Conservation (phyloP, 768 basidiomycete genomes). For the Suillus subalutaceus region DNA sequence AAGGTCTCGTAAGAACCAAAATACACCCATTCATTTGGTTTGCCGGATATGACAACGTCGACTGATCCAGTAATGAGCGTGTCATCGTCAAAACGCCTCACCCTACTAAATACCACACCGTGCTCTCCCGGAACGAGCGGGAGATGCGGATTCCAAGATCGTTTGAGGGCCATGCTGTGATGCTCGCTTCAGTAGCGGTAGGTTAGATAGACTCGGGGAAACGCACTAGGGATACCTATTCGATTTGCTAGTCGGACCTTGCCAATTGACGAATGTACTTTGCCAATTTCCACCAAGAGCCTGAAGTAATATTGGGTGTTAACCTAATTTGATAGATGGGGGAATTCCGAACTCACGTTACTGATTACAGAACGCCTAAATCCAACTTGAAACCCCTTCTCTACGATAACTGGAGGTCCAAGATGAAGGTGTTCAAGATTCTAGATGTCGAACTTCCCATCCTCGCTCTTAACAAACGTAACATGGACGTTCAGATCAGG, state of each 20-base stretch:
- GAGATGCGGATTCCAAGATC: conserved; percentile 23
- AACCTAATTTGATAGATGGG: neutral
- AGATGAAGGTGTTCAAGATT: conserved; percentile 15
- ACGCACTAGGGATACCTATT: conserved; percentile 6
- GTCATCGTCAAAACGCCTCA: neutral
- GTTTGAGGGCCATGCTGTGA: conserved; percentile 18
- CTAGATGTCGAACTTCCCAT: conserved; percentile 18
- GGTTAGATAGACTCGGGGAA: neutral
- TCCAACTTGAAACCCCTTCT: conserved; percentile 13
- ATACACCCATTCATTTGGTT: conserved; percentile 10
- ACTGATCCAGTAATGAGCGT: conserved; percentile 13
- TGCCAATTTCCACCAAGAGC: conserved; percentile 3
- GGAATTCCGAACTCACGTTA: conserved; percentile 12
- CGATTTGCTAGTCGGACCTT: neutral
- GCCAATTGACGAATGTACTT: conserved; percentile 9
- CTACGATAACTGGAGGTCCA: conserved; percentile 14
- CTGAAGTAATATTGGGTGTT: neutral
- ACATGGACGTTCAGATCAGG: conserved; percentile 10
- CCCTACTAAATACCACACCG: conserved; percentile 18
- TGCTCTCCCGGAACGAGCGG: conserved; percentile 18
- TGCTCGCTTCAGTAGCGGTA: neutral
- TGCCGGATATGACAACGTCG: conserved; percentile 20
- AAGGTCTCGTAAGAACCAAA: conserved; percentile 17
- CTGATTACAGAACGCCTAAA: conserved; percentile 22
- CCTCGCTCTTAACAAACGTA: conserved; percentile 14